phyloP scores from a whole-genome alignment of 2,329 filamentous ascomycete species.

The Aspergillus udagawae region DNA sequence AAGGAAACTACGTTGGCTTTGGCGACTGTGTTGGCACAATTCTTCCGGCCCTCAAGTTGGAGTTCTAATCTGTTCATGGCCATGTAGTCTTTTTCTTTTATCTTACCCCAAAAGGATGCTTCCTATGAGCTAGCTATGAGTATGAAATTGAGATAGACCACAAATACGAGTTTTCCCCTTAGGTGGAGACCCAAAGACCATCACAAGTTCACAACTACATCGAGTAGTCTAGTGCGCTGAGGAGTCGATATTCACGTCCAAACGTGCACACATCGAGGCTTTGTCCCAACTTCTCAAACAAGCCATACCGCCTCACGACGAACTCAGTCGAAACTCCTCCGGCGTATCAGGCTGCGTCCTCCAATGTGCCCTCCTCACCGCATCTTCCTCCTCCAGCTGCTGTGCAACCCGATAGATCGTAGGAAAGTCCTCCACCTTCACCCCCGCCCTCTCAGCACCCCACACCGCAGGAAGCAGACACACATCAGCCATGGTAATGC shows the following conservation, averaged over 20 bases:
- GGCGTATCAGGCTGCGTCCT: conserved; percentile 53
- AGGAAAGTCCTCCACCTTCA: conserved; percentile 51
- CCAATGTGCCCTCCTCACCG: conserved; percentile 53
- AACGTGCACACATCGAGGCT: too few relatives aligned
- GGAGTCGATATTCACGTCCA: too few relatives aligned
- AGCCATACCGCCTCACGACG: not conserved
- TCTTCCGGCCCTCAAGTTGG: conserved; percentile 39
- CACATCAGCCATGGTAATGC: conserved; percentile 56
- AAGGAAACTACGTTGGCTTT: conserved; percentile 69
- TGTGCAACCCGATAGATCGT: conserved; percentile 45
- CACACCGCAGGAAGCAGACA: conserved; percentile 57
- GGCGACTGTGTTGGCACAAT: conserved; percentile 68
- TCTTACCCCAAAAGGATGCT: conserved; percentile 1
- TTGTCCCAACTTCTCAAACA: too few relatives aligned
- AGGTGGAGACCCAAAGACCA: not conserved
- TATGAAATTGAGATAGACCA: not conserved
- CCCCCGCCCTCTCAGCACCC: conserved; percentile 53
- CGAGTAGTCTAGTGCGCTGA: not conserved
- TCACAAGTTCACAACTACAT: not conserved
- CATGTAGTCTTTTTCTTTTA: conserved; percentile 3
- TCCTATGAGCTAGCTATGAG: conserved; percentile 8
- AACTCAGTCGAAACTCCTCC: conserved; percentile 37
- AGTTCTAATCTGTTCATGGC: conserved; percentile 9
- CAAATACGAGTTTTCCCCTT: not conserved
- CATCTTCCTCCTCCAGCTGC: conserved; percentile 47